These are phyloP conservation scores for Pleurotus salmoneostramineus DNA, from an alignment of 768 basidiomycete genomes.

Conservation along the genomic window DNA sequence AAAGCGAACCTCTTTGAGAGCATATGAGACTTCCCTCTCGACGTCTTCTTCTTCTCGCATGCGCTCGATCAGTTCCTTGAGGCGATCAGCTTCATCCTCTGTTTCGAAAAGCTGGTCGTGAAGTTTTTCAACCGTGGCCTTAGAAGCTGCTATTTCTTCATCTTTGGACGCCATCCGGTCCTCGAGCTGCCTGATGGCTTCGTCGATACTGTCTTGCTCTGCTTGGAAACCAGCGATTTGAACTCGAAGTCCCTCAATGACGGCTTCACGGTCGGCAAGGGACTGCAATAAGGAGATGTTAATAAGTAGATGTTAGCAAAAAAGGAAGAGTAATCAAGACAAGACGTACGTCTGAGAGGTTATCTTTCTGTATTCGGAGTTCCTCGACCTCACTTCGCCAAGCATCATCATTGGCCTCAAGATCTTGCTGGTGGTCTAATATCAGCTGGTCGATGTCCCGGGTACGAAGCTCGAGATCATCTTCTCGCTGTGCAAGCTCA, in stretches of 20 bases:
- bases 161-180: constrained; percentile 79
- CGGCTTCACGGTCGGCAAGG: constrained; percentile 74
- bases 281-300: constrained; percentile 35
- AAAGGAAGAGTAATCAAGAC: neutral
- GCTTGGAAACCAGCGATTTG: constrained; percentile 74
- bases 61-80: constrained; percentile 67
- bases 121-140: constrained; percentile 75
- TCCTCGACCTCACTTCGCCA: constrained; percentile 90
- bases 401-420: constrained; percentile 73
- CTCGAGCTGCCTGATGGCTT: constrained; percentile 72
- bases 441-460: constrained; percentile 78
- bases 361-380: constrained; percentile 71
- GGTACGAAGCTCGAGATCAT: constrained; percentile 78
- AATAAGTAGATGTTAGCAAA: constrained; percentile 9
- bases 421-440: constrained; percentile 66
- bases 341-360: constrained; percentile 62
- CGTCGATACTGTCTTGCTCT: constrained; percentile 70
- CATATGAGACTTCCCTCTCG: constrained; percentile 67
- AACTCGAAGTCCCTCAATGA: constrained; percentile 70
- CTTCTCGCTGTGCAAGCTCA: constrained; percentile 82
- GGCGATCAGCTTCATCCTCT: constrained; percentile 81
- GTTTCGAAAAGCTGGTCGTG: constrained; percentile 78
- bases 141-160: constrained; percentile 66
- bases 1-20: constrained; percentile 73
- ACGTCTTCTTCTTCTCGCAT: constrained; percentile 68